Base-by-base conservation (phyloP, 768 basidiomycete species). In the Russula griseocarnosa region DNA sequence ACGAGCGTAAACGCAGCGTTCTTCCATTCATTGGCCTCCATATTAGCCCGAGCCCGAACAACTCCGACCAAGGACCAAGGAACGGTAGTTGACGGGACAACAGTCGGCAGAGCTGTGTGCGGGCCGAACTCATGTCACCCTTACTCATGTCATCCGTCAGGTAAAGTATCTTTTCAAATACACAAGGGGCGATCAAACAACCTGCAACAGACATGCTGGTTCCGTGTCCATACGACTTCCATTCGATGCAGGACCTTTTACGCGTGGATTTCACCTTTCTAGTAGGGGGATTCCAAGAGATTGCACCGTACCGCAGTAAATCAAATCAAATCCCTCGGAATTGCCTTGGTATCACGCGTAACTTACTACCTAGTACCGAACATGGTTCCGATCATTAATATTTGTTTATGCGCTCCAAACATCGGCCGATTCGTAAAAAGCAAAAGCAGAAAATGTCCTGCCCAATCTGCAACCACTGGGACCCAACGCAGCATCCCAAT, bases 381-480 rank as follows among this genome's bases (percentile, higher is more conserved):
- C 40, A 56, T 40, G 36, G 55, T 20, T 38, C 34, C 61, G 46
- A 62, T 49, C 53, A 61, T 40, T 6, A 22, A 22, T 49, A 49
- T 9, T 18, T 20, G 8, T 20, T 44, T 44, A n/a, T 20, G 18
- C 46, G 46, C 46, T 10, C 46, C n/a, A n/a, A n/a, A n/a, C 11
- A 40, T 40, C 46, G 46, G 20, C 9, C 50, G 26, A 51, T 51
- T 30, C 50, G 50, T 51, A 51, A 51, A 44, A n/a, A 3, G 0
- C 6, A 46, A 46, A 20, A n/a, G n/a, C n/a, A n/a, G n/a, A n/a
- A n/a, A n/a, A n/a, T n/a, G n/a, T n/a, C n/a, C n/a, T n/a, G n/a
- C n/a, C n/a, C n/a, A n/a, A n/a, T n/a, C n/a, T n/a, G n/a, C n/a
- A n/a, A n/a, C n/a, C n/a, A n/a, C n/a, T n/a, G n/a, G n/a, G n/a